These are phyloP conservation scores for Blastomyces emzantsi DNA, from an alignment of 2,329 filamentous ascomycete species.

Conservation along the genomic window DNA sequence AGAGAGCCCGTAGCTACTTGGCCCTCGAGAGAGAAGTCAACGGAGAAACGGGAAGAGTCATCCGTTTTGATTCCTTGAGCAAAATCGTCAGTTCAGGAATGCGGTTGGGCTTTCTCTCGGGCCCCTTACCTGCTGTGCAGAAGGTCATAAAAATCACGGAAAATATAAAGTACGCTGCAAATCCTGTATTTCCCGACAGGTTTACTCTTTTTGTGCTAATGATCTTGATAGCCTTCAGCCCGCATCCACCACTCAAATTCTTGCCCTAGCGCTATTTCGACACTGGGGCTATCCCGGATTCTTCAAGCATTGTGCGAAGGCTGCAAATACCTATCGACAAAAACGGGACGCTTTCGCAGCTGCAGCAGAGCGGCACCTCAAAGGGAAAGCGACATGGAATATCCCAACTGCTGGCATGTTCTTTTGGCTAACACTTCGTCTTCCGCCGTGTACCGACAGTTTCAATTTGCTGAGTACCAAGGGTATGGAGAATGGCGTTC, in stretches of 20 bases:
- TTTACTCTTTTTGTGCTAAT: neutral
- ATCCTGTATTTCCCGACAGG: neutral
- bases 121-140: neutral
- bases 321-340: neutral
- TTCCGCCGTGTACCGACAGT: neutral
- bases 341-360: neutral
- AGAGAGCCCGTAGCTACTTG: neutral
- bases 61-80: neutral
- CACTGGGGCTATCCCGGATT: neutral
- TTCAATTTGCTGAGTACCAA: constrained; percentile 2
- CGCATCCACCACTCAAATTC: neutral
- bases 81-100: neutral
- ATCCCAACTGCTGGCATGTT: constrained; percentile 1
- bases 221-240: neutral
- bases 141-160: constrained; percentile 2
- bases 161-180: neutral
- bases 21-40: neutral
- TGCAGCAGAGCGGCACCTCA: neutral
- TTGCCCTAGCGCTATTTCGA: neutral
- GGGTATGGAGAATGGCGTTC: neutral
- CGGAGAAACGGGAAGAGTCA: neutral
- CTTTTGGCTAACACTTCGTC: neutral
- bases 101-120: neutral
- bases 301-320: neutral
- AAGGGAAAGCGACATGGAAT: neutral